Conservation (phyloP, 2,329 filamentous ascomycete species). For the Fonsecaea pugnacius region DNA sequence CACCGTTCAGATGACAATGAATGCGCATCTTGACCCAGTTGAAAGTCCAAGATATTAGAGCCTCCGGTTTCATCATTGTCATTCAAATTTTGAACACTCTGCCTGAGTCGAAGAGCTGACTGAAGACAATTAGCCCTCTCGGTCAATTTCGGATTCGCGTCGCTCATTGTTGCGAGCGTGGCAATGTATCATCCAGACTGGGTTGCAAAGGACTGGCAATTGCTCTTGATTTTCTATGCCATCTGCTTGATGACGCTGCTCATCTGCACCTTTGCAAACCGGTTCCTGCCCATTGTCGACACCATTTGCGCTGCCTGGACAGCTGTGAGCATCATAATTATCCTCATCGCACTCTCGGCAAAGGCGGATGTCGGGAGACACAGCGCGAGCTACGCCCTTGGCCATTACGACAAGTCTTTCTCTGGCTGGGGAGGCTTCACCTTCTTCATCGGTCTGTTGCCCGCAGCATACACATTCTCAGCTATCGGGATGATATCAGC, state of each 20-base stretch:
- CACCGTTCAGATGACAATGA: neutral
- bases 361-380: conserved; percentile 61
- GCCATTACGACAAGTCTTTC: conserved; percentile 60
- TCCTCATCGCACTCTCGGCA: conserved; percentile 61
- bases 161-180: conserved; percentile 57
- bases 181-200: conserved; percentile 61
- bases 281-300: conserved; percentile 67
- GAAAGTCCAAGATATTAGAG: too few species aligned
- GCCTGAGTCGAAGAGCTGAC: conserved; percentile 2
- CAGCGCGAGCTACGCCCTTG: conserved; percentile 57
- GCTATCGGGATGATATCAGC: conserved; percentile 66
- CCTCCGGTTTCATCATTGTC: neutral
- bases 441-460: conserved; percentile 66
- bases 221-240: conserved; percentile 72
- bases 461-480: conserved; percentile 62
- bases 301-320: conserved; percentile 63
- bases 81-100: neutral
- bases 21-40: neutral
- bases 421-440: conserved; percentile 64
- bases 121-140: conserved; percentile 54
- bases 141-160: conserved; percentile 62
- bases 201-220: conserved; percentile 63
- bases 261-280: conserved; percentile 70
- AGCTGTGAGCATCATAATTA: conserved; percentile 60
- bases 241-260: conserved; percentile 68